A percentile compares a stretch with the other conserved stretches of the same genome.
Evolutionary conservation across 441 rosid genomes (phyloP).

Genomic region (Codiaeum variegatum): DNA sequence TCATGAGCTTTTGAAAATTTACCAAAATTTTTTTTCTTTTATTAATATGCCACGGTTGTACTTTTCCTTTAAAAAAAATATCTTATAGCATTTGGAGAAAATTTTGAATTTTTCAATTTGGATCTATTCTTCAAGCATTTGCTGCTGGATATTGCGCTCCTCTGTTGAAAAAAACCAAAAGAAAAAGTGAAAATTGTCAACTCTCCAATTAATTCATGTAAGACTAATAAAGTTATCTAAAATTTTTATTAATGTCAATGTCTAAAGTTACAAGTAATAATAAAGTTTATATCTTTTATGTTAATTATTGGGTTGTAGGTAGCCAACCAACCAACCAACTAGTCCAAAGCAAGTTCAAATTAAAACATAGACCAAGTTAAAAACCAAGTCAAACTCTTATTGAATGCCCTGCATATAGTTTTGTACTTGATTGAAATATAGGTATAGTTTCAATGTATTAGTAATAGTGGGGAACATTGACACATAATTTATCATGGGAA

Average conservation of each 20-base stretch:
- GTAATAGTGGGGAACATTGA: background rate
- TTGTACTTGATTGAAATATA: conserved; percentile 1
- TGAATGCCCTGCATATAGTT: background rate
- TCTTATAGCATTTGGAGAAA: background rate
- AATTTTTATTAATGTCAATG: background rate
- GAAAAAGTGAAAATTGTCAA: background rate
- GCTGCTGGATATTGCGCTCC: background rate
- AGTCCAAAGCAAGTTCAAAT: background rate
- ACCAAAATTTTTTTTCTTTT: background rate
- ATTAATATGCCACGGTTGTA: background rate
- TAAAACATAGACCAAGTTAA: background rate
- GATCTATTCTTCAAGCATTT: background rate
- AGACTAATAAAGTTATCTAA: background rate
- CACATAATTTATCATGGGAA: background rate
- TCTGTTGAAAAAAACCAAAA: background rate
- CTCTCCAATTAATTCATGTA: background rate
- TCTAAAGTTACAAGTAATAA: too few relatives aligned
- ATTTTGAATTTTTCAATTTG: background rate
- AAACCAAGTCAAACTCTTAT: background rate
- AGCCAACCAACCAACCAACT: background rate
- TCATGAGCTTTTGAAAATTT: background rate
- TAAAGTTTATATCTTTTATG: background rate
- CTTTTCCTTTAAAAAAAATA: background rate
- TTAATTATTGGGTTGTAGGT: background rate
- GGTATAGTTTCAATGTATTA: conserved; percentile 20